A percentile compares a stretch with the other conserved stretches of the same genome.
Evolutionary conservation across 371 early-diverging fungal species (phyloP).

Genomic region (Circinella umbellata): DNA sequence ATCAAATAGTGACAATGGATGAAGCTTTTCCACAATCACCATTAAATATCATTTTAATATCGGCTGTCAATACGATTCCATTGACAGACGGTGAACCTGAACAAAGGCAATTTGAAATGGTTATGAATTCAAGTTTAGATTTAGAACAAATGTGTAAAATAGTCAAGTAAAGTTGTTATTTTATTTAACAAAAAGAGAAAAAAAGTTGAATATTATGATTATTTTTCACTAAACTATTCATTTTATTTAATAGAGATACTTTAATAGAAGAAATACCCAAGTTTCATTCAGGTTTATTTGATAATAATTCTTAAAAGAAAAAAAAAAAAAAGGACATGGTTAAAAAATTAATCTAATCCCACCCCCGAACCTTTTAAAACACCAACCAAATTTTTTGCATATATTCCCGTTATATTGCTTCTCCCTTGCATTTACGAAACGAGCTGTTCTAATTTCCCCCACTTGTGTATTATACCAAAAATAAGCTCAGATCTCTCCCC

Average conservation of each 20-base stretch:
- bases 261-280: slow-evolving; percentile 6
- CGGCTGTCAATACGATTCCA: not conserved
- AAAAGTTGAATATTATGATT: not conserved
- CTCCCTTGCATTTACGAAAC: too few species aligned
- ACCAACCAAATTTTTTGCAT: too few species aligned
- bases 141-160: not conserved
- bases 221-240: not conserved
- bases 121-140: not conserved
- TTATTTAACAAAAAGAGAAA: not conserved
- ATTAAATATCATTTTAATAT: not conserved
- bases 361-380: too few species aligned
- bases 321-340: too few species aligned
- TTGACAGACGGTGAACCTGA: not conserved
- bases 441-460: too few species aligned
- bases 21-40: not conserved
- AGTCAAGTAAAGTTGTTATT: not conserved
- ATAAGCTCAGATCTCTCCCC: too few species aligned
- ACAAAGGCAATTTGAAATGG: not conserved
- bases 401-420: too few species aligned
- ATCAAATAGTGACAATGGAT: not conserved
- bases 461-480: too few species aligned
- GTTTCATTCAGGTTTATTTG: not conserved
- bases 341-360: too few species aligned
- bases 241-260: not conserved
- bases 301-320: not conserved